Base-by-base conservation (phyloP, 2,329 filamentous ascomycete genomes). In the Trichoderma sp. region DNA sequence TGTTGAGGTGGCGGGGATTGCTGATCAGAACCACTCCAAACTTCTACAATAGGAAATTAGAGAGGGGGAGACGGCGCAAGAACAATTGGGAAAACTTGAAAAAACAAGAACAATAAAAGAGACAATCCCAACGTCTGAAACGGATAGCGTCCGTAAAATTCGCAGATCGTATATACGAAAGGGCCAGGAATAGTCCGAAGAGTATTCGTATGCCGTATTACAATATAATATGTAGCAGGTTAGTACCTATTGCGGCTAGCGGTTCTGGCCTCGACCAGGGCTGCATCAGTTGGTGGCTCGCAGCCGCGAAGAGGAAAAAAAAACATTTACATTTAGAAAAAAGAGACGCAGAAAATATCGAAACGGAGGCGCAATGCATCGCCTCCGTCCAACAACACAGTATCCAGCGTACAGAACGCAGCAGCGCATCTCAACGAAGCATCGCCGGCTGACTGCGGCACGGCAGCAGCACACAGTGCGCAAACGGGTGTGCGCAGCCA, bases 1-100 rank as follows among this genome's bases (percentile, higher is more conserved):
- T 66, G 63, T 23, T 55, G 47, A 57, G 63, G 63, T n/a, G 20
- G 50, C 64, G 61, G 61, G 36, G 15, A 53, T 59, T 67, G 64
- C 32, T 55, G 47, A 67, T 57, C 47, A 26, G 13, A 53, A 17
- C 63, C 30, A 17, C 17, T 12, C 23, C 34, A 50, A 32, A 67
- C 6, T 36, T 39, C 30, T 26, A 55, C 17, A 39, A 12, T 28
- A 47, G 34, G 39, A 50, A 32, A 59, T 12, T 34, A 32, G 15
- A 47, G 43, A 50, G 43, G 43, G 39, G 26, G 9, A 43, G 36
- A 63, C 17, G 36, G 23, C 13, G 36, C 23, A 30, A 30, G 13
- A 47, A 11, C 55, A 26, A 57, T 30, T 26, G 28, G 13, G 39
- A 65, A n/a, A 30, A 30, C 13, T 9, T n/a, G 28, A 34, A 17